A percentile compares a stretch with the other conserved stretches of the same genome.
phyloP scores from a whole-genome alignment of 1,284 basidiomycete genomes.

The Rhodotorula sp. region DNA sequence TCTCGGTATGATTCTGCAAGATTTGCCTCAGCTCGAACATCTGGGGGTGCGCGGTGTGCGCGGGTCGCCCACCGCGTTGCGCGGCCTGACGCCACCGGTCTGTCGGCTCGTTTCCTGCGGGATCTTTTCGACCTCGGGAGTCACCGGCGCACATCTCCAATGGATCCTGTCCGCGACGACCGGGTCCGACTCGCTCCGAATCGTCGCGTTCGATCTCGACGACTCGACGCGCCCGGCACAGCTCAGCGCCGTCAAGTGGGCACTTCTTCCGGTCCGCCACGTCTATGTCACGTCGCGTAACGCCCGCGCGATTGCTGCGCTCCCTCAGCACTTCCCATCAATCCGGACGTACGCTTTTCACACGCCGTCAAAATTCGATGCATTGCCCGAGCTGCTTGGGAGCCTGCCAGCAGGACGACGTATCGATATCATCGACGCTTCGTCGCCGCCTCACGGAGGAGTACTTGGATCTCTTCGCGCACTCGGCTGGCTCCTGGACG shows the following conservation, averaged over 20 bases:
- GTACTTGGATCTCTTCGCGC: too few species aligned
- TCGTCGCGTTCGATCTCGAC: conserved; percentile 19
- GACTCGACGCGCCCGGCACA: not conserved
- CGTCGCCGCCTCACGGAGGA: too few species aligned
- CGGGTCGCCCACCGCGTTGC: not conserved
- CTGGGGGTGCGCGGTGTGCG: conserved; percentile 22
- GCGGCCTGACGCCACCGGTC: not conserved
- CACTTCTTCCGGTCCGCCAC: conserved; percentile 9
- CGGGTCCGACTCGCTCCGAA: conserved; percentile 28
- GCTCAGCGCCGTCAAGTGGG: conserved; percentile 23
- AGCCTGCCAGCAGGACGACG: conserved; percentile 1
- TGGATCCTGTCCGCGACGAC: conserved; percentile 32
- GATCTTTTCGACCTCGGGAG: not conserved
- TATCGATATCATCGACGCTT: not conserved
- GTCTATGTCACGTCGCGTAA: not conserved
- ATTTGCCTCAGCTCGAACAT: conserved; percentile 3
- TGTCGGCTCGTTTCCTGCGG: conserved; percentile 15
- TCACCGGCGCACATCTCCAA: conserved; percentile 6
- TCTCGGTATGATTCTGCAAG: conserved; percentile 17
- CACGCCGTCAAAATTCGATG: not conserved
- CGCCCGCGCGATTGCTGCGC: not conserved
- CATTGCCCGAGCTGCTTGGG: not conserved
- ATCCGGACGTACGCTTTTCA: conserved; percentile 11
- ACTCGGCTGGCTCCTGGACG: too few species aligned
- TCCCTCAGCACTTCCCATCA: conserved; percentile 27